A percentile compares a stretch with the other conserved stretches of the same genome.
These are phyloP conservation scores for Crithidia bombi DNA, from an alignment of 208 protist genomes.

Conservation along the genomic window DNA sequence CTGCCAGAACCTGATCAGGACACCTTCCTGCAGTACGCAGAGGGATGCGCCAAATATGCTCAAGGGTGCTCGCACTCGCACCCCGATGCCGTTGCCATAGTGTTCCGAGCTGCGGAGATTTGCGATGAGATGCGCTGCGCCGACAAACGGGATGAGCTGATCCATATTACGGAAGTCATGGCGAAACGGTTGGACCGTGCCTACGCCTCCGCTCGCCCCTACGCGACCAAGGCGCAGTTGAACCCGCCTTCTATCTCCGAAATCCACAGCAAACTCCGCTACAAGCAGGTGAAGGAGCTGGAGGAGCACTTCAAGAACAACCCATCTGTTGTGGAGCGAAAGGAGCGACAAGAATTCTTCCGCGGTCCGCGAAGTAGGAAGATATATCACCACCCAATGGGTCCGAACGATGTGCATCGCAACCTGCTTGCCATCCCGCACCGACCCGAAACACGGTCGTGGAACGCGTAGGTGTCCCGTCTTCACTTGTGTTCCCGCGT, in stretches of 20 bases:
- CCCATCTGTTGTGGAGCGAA: slow-evolving; percentile 50
- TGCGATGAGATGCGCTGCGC: slow-evolving; percentile 90
- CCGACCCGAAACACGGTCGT: slow-evolving; percentile 29
- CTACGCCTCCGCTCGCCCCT: slow-evolving; percentile 74
- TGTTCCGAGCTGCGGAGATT: slow-evolving; percentile 80
- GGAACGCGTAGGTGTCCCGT: slow-evolving; percentile 9
- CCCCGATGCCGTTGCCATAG: slow-evolving; percentile 75
- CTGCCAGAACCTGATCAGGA: slow-evolving; percentile 83
- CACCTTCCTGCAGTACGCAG: slow-evolving; percentile 88
- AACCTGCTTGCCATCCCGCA: slow-evolving; percentile 28
- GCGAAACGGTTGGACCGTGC: slow-evolving; percentile 73
- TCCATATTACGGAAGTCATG: slow-evolving; percentile 75
- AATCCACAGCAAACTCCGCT: slow-evolving; percentile 26
- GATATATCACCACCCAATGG: slow-evolving; percentile 50
- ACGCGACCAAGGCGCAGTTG: slow-evolving; percentile 43
- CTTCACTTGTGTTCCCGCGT: neutral
- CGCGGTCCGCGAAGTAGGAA: slow-evolving; percentile 58
- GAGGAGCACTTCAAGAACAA: slow-evolving; percentile 59
- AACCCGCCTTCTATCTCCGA: slow-evolving; percentile 47
- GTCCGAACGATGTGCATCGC: slow-evolving; percentile 31
- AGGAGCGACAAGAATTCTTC: slow-evolving; percentile 40
- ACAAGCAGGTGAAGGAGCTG: slow-evolving; percentile 50
- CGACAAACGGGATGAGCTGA: slow-evolving; percentile 86
- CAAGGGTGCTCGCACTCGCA: slow-evolving; percentile 87
- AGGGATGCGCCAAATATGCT: slow-evolving; percentile 73